phyloP scores from a whole-genome alignment of 2,329 filamentous ascomycete species.

The Fusarium sulawesiense region DNA sequence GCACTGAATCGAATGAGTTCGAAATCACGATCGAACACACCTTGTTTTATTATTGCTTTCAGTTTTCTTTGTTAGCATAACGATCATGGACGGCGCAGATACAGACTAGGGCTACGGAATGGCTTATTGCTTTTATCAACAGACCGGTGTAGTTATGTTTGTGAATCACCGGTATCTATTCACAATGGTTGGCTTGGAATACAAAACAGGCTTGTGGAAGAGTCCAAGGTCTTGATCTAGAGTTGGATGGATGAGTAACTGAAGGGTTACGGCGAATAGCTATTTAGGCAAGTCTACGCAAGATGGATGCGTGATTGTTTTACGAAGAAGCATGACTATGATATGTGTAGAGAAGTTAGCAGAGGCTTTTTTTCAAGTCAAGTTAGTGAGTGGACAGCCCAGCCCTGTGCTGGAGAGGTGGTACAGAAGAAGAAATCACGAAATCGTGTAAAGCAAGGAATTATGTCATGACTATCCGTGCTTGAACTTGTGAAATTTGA shows the following conservation, averaged over 20 bases:
- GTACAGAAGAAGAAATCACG: slow-evolving; percentile 28
- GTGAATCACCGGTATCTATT: slow-evolving; percentile 15
- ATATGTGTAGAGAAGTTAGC: slow-evolving; percentile 21
- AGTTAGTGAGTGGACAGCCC: slow-evolving; percentile 1
- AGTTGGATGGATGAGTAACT: slow-evolving; percentile 40
- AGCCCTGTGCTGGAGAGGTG: slow-evolving; percentile 11
- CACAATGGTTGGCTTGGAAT: slow-evolving; percentile 39
- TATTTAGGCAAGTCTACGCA: not conserved
- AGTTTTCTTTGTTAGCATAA: slow-evolving; percentile 46
- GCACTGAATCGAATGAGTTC: slow-evolving; percentile 17
- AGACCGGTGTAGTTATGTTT: slow-evolving; percentile 19
- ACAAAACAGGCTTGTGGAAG: slow-evolving; percentile 24
- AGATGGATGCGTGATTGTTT: slow-evolving; percentile 21
- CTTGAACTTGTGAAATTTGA: not conserved
- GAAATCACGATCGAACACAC: slow-evolving; percentile 14
- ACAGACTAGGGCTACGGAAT: slow-evolving; percentile 36
- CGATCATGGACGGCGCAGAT: slow-evolving; percentile 45
- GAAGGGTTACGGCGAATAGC: slow-evolving; percentile 9
- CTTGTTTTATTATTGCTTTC: slow-evolving; percentile 39
- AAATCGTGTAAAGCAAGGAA: slow-evolving; percentile 21
- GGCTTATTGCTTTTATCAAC: slow-evolving; percentile 38
- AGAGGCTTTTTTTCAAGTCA: slow-evolving; percentile 16
- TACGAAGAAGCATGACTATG: slow-evolving; percentile 24
- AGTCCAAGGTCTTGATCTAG: slow-evolving; percentile 21
- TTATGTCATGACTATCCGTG: not conserved